Evolutionary conservation across 73 alveolate species (phyloP), one percentile per base, ranked within the genome.

Genomic region (Stentor coeruleus): DNA sequence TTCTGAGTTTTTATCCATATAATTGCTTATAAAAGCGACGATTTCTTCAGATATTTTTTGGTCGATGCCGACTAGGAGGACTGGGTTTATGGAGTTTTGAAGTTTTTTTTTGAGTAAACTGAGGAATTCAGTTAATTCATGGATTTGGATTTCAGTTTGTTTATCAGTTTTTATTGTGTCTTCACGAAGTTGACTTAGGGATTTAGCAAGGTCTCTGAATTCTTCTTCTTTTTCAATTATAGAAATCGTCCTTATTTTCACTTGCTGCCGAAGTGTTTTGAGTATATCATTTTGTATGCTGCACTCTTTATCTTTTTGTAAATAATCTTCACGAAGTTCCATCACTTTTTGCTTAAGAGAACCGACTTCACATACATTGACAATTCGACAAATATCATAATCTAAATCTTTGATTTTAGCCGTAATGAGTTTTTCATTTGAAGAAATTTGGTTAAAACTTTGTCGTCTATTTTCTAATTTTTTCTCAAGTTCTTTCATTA

Each of bases 161-260:
- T 49, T 49, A 49, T 11, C 6, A 11, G 66, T 11, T 49, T 49
- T 49, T 49, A 49, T 66, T 66, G 39, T 14, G 37, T 66, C 79
- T 31, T 66, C 79, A 20, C 37, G n/a, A 1, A 66, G n/a, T 20
- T 20, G n/a, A 26, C 33, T 66, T 28, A 66, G 79, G 37, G n/a
- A 26, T 20, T 31, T 2, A 37, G 20, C 39, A 26, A 20, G 33
- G n/a, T 20, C 79, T 1, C 79, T 20, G 1, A 66, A 40, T 2
- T 66, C 79, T 66, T 66, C 37, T 66, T 66, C 79, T 33, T 66
- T 66, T 31, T 66, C 79, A 66, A 20, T 66, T 28, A 33, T 31
- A 28, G n/a, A 20, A 66, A 66, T 66, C 11, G 79, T 66, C 33
- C 15, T 66, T 1, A 31, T 2, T 66, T 66, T 66, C 2, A 66